A percentile compares a stretch with the other conserved stretches of the same genome.
Evolutionary conservation across 306 rosid species (phyloP).

Genomic region (Astragalus glycyphyllos): DNA sequence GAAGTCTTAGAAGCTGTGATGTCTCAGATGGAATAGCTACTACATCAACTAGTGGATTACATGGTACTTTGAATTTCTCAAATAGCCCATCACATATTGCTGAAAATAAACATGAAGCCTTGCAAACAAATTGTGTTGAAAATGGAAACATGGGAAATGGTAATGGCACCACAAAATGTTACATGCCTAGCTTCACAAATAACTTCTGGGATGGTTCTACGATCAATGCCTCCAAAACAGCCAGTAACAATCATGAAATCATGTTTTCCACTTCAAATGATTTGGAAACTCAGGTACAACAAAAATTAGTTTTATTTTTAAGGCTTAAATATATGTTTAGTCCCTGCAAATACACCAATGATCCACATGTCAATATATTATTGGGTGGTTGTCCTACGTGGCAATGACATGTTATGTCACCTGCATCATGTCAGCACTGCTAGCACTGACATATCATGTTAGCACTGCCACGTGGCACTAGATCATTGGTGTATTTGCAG

Average conservation of each 20-base stretch:
- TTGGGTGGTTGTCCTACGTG: no score
- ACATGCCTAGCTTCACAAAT: conserved; percentile 49
- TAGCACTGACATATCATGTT: no score
- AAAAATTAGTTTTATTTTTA: neutral
- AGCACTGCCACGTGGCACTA: no score
- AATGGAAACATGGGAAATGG: conserved; percentile 46
- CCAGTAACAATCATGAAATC: conserved; percentile 51
- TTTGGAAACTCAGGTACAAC: conserved; percentile 63
- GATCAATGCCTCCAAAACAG: conserved; percentile 51
- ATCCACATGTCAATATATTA: no score
- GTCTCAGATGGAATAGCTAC: conserved; percentile 53
- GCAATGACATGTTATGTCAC: no score
- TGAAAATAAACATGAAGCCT: conserved; percentile 56
- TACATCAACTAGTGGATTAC: conserved; percentile 48
- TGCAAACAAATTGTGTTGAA: conserved; percentile 42
- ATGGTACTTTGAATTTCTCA: conserved; percentile 53
- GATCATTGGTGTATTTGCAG: no score
- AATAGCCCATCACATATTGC: conserved; percentile 55
- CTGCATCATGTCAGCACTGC: no score
- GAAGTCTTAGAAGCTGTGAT: conserved; percentile 47
- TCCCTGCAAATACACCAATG: no score
- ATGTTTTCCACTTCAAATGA: conserved; percentile 55
- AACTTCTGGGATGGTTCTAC: conserved; percentile 64
- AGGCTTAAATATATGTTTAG: no score
- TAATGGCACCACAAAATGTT: conserved; percentile 38